phyloP scores from a whole-genome alignment of 2,329 filamentous ascomycete genomes.

The Geosmithia morbida region DNA sequence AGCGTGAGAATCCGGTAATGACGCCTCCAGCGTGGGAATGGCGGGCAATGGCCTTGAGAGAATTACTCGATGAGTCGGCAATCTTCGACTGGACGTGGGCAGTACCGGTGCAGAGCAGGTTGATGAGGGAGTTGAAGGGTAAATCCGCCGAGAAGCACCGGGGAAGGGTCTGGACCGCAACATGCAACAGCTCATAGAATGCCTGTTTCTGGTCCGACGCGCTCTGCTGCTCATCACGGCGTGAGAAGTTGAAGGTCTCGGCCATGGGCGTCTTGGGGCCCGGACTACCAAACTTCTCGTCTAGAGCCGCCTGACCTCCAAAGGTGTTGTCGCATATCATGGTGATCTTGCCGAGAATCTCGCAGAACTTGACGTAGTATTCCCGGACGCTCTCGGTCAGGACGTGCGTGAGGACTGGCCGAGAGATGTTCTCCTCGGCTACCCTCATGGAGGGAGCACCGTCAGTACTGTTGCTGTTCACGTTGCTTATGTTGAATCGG shows the following conservation, averaged over 20 bases:
- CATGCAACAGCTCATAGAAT: constrained; percentile 90
- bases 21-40: constrained; percentile 92
- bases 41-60: constrained; percentile 85
- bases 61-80: constrained; percentile 80
- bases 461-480: constrained; percentile 5
- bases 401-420: constrained; percentile 42
- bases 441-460: constrained; percentile 1
- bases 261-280: constrained; percentile 90
- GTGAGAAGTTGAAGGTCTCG: constrained; percentile 82
- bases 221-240: constrained; percentile 63
- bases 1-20: constrained; percentile 88
- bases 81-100: constrained; percentile 91
- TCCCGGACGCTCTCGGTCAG: constrained; percentile 68
- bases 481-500: constrained; percentile 1
- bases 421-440: constrained; percentile 52
- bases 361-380: constrained; percentile 83
- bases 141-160: constrained; percentile 87
- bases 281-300: constrained; percentile 83
- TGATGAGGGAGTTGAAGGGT: constrained; percentile 85
- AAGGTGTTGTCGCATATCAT: constrained; percentile 95
- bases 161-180: constrained; percentile 87
- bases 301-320: constrained; percentile 84
- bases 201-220: constrained; percentile 76
- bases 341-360: constrained; percentile 89
- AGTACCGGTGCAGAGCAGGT: constrained; percentile 88